phyloP scores from a whole-genome alignment of 2,329 filamentous ascomycete species.

The Decorospora gaudefroyi region DNA sequence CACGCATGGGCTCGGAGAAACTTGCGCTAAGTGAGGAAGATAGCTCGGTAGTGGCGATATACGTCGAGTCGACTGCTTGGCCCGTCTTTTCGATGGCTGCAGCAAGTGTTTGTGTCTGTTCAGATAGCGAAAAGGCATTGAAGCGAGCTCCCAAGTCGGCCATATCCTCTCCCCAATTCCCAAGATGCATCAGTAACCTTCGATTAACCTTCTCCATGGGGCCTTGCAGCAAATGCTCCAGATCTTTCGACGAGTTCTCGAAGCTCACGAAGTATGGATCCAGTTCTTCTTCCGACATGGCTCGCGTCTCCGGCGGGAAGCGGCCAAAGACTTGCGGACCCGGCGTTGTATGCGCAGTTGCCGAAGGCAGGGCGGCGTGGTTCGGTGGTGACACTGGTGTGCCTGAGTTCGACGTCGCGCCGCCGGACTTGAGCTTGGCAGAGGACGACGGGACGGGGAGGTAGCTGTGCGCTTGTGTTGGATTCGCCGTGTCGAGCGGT shows the following conservation, averaged over 20 bases:
- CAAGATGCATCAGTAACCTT: slow-evolving; percentile 82
- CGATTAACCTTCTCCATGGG: slow-evolving; percentile 97
- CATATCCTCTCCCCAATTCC: slow-evolving; percentile 80
- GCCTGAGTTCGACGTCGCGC: slow-evolving; percentile 53
- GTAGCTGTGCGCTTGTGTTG: slow-evolving; percentile 81
- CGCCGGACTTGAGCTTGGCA: slow-evolving; percentile 74
- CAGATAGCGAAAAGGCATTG: slow-evolving; percentile 94
- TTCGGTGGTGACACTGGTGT: slow-evolving; percentile 61
- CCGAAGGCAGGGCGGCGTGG: slow-evolving; percentile 55
- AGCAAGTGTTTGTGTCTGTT: slow-evolving; percentile 84
- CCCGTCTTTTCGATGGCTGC: slow-evolving; percentile 92
- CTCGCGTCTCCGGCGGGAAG: slow-evolving; percentile 78
- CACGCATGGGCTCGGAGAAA: slow-evolving; percentile 96
- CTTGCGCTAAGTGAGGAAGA: slow-evolving; percentile 85
- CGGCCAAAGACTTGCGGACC: slow-evolving; percentile 71
- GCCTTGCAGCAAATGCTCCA: slow-evolving; percentile 84
- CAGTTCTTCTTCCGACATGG: slow-evolving; percentile 83
- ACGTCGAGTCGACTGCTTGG: slow-evolving; percentile 93
- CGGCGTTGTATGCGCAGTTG: slow-evolving; percentile 61
- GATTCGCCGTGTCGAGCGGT: slow-evolving; percentile 93
- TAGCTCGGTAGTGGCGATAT: slow-evolving; percentile 92
- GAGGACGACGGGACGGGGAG: slow-evolving; percentile 84
- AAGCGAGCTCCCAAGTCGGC: slow-evolving; percentile 94
- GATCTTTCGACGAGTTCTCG: slow-evolving; percentile 86
- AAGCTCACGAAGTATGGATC: slow-evolving; percentile 96